A percentile compares a stretch with the other conserved stretches of the same genome.
These are phyloP conservation scores for Ustilago trichophora DNA, from an alignment of 1,284 basidiomycete species.

Conservation along the genomic window DNA sequence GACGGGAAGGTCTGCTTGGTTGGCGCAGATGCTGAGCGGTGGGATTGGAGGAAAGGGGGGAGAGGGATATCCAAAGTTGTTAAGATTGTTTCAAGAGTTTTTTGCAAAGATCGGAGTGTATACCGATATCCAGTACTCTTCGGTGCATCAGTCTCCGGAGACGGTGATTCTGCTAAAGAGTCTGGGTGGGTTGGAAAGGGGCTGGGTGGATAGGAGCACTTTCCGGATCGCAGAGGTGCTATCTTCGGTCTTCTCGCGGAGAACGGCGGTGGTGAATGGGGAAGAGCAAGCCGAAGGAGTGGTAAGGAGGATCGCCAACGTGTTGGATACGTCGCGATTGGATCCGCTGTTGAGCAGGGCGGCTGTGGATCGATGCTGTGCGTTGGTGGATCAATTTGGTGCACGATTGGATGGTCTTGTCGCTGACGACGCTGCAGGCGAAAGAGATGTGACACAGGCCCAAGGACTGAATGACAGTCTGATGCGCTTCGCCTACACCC, in stretches of 20 bases:
- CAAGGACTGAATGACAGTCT: conserved; percentile 29
- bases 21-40: conserved; percentile 84
- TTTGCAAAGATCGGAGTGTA: conserved; percentile 92
- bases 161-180: conserved; percentile 85
- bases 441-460: background rate
- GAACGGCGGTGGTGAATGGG: background rate
- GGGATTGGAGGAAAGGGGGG: background rate
- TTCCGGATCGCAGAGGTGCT: conserved; percentile 78
- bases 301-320: conserved; percentile 75
- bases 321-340: conserved; percentile 89
- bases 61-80: conserved; percentile 76
- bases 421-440: conserved; percentile 5
- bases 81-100: conserved; percentile 92
- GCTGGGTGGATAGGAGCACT: conserved; percentile 84
- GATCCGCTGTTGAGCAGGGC: conserved; percentile 84
- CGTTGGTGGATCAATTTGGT: conserved; percentile 65
- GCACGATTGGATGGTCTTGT: background rate
- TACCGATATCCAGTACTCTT: conserved; percentile 88
- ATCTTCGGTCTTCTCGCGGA: conserved; percentile 68
- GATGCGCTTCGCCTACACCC: conserved; percentile 13
- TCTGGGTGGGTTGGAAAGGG: conserved; percentile 80
- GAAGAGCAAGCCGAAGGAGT: conserved; percentile 11
- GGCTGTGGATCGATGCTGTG: conserved; percentile 76
- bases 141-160: conserved; percentile 86
- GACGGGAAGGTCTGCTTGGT: conserved; percentile 80